Evolutionary conservation across 2,329 filamentous ascomycete species (phyloP).

Genomic region (Sporothrix phasma): DNA sequence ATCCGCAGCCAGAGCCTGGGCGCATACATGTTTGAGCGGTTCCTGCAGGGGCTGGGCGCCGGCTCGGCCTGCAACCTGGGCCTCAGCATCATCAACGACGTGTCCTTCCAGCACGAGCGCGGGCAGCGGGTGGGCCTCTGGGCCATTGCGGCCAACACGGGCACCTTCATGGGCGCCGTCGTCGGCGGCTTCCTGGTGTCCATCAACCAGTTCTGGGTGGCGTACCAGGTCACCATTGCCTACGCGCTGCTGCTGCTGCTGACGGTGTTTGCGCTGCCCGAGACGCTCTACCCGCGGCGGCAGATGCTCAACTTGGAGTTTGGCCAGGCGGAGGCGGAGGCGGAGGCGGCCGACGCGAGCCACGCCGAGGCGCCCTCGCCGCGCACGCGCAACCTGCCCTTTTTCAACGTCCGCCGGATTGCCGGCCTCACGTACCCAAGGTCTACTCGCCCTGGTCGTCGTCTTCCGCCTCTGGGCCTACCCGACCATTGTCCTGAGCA

Average conservation of each 20-base stretch:
- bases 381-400: constrained; percentile 5
- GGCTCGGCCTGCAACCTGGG: constrained; percentile 45
- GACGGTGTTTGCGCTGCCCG: constrained; percentile 41
- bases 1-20: constrained; percentile 29
- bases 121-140: constrained; percentile 47
- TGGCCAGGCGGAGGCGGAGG: neutral
- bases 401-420: constrained; percentile 32
- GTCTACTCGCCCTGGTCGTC: constrained; percentile 33
- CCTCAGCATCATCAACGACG: constrained; percentile 42
- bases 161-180: constrained; percentile 31
- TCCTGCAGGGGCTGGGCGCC: constrained; percentile 48
- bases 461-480: constrained; percentile 39
- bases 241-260: constrained; percentile 38
- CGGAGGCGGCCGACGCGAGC: neutral
- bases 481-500: constrained; percentile 34
- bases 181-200: constrained; percentile 43
- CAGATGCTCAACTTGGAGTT: constrained; percentile 32
- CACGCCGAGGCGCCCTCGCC: neutral
- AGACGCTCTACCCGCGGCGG: constrained; percentile 46
- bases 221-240: constrained; percentile 45
- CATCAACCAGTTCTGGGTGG: constrained; percentile 39
- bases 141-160: constrained; percentile 46
- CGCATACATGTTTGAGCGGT: constrained; percentile 47
- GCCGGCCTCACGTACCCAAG: constrained; percentile 43
- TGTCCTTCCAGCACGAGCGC: constrained; percentile 47